Percentiles rank a stretch among this genome's conserved stretches.
Evolutionary conservation across 2,329 filamentous ascomycete genomes (phyloP).

Genomic region (Diaporthe australafricana): DNA sequence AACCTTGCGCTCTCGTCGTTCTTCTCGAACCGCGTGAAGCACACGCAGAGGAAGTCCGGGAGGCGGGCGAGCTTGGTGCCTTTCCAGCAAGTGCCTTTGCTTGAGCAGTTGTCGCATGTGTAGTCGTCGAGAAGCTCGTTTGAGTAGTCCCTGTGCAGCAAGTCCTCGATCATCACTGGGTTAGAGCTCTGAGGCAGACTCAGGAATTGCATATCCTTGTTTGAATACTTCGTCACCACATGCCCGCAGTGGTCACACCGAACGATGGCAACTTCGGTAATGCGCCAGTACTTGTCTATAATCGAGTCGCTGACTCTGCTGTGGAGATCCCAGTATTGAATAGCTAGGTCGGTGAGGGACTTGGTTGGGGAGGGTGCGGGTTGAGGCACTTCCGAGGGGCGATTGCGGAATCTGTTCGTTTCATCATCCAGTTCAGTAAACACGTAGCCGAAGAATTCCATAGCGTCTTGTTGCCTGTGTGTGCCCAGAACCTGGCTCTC

Average conservation of each 20-base stretch:
- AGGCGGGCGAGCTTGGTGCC: conserved; percentile 81
- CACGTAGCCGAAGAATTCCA: conserved; percentile 89
- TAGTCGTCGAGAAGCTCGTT: conserved; percentile 76
- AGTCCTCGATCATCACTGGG: conserved; percentile 63
- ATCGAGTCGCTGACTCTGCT: conserved; percentile 78
- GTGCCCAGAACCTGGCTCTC: conserved; percentile 71
- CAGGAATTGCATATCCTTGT: conserved; percentile 66
- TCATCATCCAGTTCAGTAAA: conserved; percentile 87
- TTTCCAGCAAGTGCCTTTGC: conserved; percentile 74
- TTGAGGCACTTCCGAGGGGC: conserved; percentile 39
- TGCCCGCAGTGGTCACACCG: conserved; percentile 72
- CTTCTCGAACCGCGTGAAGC: conserved; percentile 72
- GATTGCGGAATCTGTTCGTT: conserved; percentile 73
- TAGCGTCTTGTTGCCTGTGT: conserved; percentile 85
- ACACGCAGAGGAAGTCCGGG: conserved; percentile 82
- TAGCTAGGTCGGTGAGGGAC: conserved; percentile 66
- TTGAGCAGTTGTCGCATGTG: conserved; percentile 81
- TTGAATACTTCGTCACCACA: conserved; percentile 56
- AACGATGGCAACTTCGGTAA: conserved; percentile 78
- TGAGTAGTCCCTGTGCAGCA: conserved; percentile 76
- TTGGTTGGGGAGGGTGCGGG: conserved; percentile 37
- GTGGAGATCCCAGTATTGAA: conserved; percentile 80
- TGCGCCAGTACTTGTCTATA: conserved; percentile 83
- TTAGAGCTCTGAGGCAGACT: conserved; percentile 49
- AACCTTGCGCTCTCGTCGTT: conserved; percentile 41